A percentile compares a stretch with the other conserved stretches of the same genome.
phyloP scores from a whole-genome alignment of 2,329 filamentous ascomycete species.

The Epichloe glyceriae region DNA sequence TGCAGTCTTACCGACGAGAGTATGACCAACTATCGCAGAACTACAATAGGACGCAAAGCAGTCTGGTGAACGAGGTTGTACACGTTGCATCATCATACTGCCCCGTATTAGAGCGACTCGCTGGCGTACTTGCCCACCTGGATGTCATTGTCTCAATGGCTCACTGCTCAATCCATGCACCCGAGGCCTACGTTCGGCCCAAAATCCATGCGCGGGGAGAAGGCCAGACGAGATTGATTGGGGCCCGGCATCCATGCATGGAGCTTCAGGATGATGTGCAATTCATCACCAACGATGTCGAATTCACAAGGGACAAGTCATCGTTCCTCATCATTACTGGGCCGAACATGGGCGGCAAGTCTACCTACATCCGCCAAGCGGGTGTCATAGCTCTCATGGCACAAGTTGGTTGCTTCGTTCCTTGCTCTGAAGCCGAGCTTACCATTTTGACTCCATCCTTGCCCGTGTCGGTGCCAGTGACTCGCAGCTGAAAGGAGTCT shows the following conservation, averaged over 20 bases:
- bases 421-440: conserved; percentile 77
- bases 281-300: conserved; percentile 96
- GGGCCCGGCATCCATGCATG: conserved; percentile 92
- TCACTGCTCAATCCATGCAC: conserved; percentile 85
- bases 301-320: conserved; percentile 61
- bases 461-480: conserved; percentile 92
- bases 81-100: conserved; percentile 88
- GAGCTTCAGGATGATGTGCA: conserved; percentile 98
- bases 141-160: conserved; percentile 93
- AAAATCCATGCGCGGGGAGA: conserved; percentile 80
- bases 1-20: conserved; percentile 73
- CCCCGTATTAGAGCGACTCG: conserved; percentile 80
- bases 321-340: conserved; percentile 95
- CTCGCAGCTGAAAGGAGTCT: conserved; percentile 93
- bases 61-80: conserved; percentile 85
- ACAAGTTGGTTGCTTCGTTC: conserved; percentile 92
- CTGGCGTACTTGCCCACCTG: conserved; percentile 72
- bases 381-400: conserved; percentile 96
- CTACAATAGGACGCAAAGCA: conserved; percentile 88
- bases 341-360: conserved; percentile 98
- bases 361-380: conserved; percentile 94
- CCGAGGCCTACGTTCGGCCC: conserved; percentile 79
- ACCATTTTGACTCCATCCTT: conserved; percentile 96
- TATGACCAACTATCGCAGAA: conserved; percentile 89
- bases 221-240: conserved; percentile 79